Percentiles rank a stretch among this genome's conserved stretches.
phyloP scores from a whole-genome alignment of 164 flowering plant genomes.

The Stephania cephalantha region DNA sequence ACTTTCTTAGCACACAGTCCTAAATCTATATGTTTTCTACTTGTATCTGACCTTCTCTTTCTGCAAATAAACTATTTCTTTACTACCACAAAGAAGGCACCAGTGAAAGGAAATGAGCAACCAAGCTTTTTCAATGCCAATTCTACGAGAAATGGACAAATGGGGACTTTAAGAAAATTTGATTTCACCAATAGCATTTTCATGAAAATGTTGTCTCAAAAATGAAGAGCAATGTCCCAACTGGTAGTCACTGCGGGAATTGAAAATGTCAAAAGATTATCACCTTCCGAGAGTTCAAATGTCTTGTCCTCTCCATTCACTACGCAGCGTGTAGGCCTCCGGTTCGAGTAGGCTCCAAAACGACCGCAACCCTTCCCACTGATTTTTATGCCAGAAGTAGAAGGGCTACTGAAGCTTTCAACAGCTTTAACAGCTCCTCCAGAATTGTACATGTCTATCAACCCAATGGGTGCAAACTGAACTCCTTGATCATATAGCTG shows the following conservation, averaged over 20 bases:
- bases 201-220: constrained; percentile 16
- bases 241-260: constrained; percentile 24
- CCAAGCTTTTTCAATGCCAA: not conserved
- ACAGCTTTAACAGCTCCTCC: constrained; percentile 57
- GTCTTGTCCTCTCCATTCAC: constrained; percentile 30
- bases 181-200: too few species aligned
- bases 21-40: not conserved
- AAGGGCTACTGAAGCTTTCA: constrained; percentile 13
- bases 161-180: too few species aligned
- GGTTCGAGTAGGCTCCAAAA: constrained; percentile 52
- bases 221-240: constrained; percentile 44
- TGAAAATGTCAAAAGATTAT: constrained; percentile 33
- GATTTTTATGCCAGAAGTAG: constrained; percentile 22
- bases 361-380: constrained; percentile 47
- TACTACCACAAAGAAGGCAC: too few species aligned
- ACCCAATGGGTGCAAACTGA: constrained; percentile 55
- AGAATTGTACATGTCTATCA: constrained; percentile 58
- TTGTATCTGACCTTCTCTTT: not conserved
- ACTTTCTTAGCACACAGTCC: not conserved
- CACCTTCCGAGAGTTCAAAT: constrained; percentile 25
- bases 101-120: not conserved
- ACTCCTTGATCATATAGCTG: constrained; percentile 36
- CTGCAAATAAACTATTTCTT: too few species aligned
- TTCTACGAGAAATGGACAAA: not conserved
- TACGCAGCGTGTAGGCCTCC: constrained; percentile 32